A percentile compares a stretch with the other conserved stretches of the same genome.
Conservation (phyloP, 1,139 yeast genomes). For the Meyerozyma guilliermondii region DNA sequence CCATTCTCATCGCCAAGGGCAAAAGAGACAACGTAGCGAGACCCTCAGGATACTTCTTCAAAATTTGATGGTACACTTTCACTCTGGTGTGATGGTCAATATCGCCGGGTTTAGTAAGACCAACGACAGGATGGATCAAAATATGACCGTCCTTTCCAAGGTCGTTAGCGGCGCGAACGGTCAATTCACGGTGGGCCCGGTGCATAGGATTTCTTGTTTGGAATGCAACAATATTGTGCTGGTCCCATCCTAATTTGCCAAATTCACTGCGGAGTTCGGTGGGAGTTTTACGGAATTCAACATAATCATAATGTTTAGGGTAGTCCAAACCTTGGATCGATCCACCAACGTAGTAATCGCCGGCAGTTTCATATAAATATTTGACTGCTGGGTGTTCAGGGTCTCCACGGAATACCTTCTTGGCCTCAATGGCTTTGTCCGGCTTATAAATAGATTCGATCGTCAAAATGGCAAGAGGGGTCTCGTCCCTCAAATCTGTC, state of each 20-base stretch:
- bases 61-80: conserved; percentile 86
- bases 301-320: conserved; percentile 89
- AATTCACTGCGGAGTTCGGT: conserved; percentile 85
- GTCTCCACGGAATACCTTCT: conserved; percentile 89
- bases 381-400: conserved; percentile 93
- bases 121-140: conserved; percentile 94
- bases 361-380: conserved; percentile 69
- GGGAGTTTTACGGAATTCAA: conserved; percentile 84
- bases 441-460: conserved; percentile 78
- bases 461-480: conserved; percentile 75
- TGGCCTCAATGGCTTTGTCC: conserved; percentile 73
- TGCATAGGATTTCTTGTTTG: conserved; percentile 99
- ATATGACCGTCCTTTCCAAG: conserved; percentile 53
- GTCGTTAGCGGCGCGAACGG: conserved; percentile 82
- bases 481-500: conserved; percentile 78
- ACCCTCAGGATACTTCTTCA: conserved; percentile 90
- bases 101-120: conserved; percentile 95
- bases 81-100: conserved; percentile 97
- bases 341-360: conserved; percentile 87
- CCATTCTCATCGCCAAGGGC: conserved; percentile 98
- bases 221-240: conserved; percentile 84
- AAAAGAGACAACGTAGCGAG: conserved; percentile 84
- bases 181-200: conserved; percentile 93
- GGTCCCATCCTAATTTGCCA: conserved; percentile 67
- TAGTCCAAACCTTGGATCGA: conserved; percentile 74